A percentile compares a stretch with the other conserved stretches of the same genome.
Conservation (phyloP, 257 asterid species). For the Solanum megistacrolobum region DNA sequence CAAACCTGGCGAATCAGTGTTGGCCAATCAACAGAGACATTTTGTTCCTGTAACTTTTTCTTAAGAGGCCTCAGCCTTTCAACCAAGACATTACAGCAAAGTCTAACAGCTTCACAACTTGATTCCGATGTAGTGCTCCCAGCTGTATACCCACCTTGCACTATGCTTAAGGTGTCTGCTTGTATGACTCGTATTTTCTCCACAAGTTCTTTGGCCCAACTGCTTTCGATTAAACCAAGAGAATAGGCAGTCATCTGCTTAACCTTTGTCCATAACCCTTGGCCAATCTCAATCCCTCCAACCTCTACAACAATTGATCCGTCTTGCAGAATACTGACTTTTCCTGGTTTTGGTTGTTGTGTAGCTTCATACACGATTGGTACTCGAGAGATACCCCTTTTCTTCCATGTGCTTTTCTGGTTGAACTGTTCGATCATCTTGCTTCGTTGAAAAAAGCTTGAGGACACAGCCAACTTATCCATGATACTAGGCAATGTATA, state of each 20-base stretch:
- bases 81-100: conserved; percentile 54
- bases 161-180: conserved; percentile 57
- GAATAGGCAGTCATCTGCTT: conserved; percentile 57
- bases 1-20: conserved; percentile 43
- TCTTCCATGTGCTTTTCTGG: conserved; percentile 28
- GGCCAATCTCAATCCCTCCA: conserved; percentile 77
- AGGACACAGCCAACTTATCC: conserved; percentile 43
- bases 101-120: conserved; percentile 64
- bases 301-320: conserved; percentile 69
- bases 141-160: conserved; percentile 59
- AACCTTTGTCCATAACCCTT: conserved; percentile 79
- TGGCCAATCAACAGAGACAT: conserved; percentile 47
- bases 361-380: conserved; percentile 31
- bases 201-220: conserved; percentile 34
- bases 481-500: conserved; percentile 50
- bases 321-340: conserved; percentile 61
- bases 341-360: conserved; percentile 43
- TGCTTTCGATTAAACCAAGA: conserved; percentile 38
- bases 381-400: conserved; percentile 65
- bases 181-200: conserved; percentile 65
- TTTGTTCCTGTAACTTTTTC: conserved; percentile 37
- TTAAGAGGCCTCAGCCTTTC: conserved; percentile 42
- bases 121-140: conserved; percentile 83
- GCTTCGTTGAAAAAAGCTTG: conserved; percentile 27
- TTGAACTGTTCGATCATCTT: conserved; percentile 31